Evolutionary conservation across 345 rosid genomes (phyloP), one percentile per base, ranked within the genome.

Genomic region (Rhizophora mangle): DNA sequence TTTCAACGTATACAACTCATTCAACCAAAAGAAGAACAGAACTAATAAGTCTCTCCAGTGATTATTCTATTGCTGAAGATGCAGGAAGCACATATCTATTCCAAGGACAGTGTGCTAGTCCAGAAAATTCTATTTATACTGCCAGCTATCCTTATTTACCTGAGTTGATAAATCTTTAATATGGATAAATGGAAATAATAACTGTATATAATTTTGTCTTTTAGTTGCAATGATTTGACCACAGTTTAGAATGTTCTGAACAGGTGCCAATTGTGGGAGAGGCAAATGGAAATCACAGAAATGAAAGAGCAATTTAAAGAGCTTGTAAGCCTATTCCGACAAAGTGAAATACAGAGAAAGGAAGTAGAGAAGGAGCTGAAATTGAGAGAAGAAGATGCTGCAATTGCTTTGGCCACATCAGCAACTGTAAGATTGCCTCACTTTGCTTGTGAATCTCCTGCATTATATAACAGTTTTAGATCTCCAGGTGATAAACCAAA

Each of bases 241-340:
- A 53, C 13, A 32, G 53, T 58, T 68, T 72, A 55, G 59, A 13
- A 10, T 67, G 21, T 76, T 66, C 46, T 24, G 10, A 70, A 73
- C 82, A 94, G 98, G 80, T 95, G 98, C 77, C 96, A 90, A 61
- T 27, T 83, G 64, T 95, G 98, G 99, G 99, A 92, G 78, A 95
- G 90, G 74, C 96, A 92, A 65, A 74, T 89, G 77, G 99, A 95
- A 70, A 83, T 87, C 72, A 90, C 83, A 78, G 97, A 92, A 84
- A 90, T 92, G 90, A 92, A 95, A 80, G 97, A 90, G 70, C 96
- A 91, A 68, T 82, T 93, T 51, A 89, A 88, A 81, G 98, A 94
- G 85, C 92, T 94, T 30, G 93, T 94, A 51, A 78, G 83, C 52
- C 73, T 94, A 67, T 60, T 89, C 74, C 78, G 83, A 53, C 94